Conservation (phyloP, 768 basidiomycete genomes). For the Russula abietina region DNA sequence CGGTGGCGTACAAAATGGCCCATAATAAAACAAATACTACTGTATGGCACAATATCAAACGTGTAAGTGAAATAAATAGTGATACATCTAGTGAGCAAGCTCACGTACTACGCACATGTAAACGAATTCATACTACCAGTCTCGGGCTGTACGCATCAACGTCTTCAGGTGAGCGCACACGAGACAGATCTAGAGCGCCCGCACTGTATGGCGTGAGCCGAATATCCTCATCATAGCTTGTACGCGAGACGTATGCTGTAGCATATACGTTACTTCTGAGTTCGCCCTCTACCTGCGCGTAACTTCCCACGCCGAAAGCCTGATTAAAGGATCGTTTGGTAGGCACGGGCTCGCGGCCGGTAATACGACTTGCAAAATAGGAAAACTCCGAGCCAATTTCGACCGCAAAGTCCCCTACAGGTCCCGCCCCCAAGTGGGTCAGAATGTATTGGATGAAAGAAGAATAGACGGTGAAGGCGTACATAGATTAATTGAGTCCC, state of each 20-base stretch:
- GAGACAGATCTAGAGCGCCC: not conserved
- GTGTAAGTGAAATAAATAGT: not conserved
- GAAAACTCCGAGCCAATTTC: slow-evolving; percentile 63
- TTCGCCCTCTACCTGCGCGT: not conserved
- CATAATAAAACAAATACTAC: not conserved
- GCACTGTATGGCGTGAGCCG: slow-evolving; percentile 9
- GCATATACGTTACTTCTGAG: not conserved
- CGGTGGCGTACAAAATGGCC: not conserved
- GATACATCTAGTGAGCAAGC: not conserved
- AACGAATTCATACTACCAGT: not conserved
- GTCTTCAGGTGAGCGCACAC: not conserved
- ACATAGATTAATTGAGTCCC: slow-evolving; percentile 56
- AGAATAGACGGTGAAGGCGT: slow-evolving; percentile 23
- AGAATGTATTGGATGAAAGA: not conserved
- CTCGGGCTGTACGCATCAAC: not conserved
- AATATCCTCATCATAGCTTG: slow-evolving; percentile 19
- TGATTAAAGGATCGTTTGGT: not conserved
- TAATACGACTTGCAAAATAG: slow-evolving; percentile 48
- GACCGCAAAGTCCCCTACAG: slow-evolving; percentile 17
- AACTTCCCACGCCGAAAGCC: slow-evolving; percentile 19
- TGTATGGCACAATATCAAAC: too few species aligned
- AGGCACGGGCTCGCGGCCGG: slow-evolving; percentile 26
- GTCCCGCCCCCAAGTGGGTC: not conserved
- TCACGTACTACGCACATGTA: not conserved
- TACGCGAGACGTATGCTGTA: not conserved